These are phyloP conservation scores for Conticribra weissflogii DNA, from an alignment of 108 stramenopile species.

Conservation along the genomic window DNA sequence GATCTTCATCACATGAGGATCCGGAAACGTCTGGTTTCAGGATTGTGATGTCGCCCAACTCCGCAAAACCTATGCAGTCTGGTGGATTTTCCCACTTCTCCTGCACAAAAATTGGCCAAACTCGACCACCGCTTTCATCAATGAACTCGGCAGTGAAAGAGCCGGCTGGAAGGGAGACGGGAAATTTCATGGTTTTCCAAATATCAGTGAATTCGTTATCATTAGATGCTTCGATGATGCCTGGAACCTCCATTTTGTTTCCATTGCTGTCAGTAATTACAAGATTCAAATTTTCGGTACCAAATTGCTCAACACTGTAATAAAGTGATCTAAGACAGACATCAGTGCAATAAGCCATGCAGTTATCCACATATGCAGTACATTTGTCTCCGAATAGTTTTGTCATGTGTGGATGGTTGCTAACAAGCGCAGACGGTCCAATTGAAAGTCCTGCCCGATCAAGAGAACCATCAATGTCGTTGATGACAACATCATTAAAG, in stretches of 20 bases:
- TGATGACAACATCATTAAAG: constrained; percentile 44
- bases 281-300: constrained; percentile 41
- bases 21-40: constrained; percentile 33
- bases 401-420: constrained; percentile 14
- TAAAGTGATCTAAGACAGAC: constrained; percentile 44
- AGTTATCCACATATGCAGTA: constrained; percentile 14
- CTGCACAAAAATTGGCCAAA: constrained; percentile 50
- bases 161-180: constrained; percentile 53
- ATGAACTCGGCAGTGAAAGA: constrained; percentile 44
- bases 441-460: constrained; percentile 15
- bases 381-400: constrained; percentile 21
- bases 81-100: constrained; percentile 45
- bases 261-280: constrained; percentile 25
- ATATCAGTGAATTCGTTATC: constrained; percentile 15
- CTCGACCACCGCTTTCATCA: constrained; percentile 29
- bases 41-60: constrained; percentile 22
- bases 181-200: constrained; percentile 19
- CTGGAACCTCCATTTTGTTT: constrained; percentile 11
- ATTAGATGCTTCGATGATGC: constrained; percentile 14
- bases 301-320: constrained; percentile 44
- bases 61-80: constrained; percentile 31
- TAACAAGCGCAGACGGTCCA: constrained; percentile 9
- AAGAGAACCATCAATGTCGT: constrained; percentile 39
- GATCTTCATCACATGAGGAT: constrained; percentile 27
- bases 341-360: constrained; percentile 44